phyloP scores from a whole-genome alignment of 352 stramenopile species.

The Phytophthora megakarya region DNA sequence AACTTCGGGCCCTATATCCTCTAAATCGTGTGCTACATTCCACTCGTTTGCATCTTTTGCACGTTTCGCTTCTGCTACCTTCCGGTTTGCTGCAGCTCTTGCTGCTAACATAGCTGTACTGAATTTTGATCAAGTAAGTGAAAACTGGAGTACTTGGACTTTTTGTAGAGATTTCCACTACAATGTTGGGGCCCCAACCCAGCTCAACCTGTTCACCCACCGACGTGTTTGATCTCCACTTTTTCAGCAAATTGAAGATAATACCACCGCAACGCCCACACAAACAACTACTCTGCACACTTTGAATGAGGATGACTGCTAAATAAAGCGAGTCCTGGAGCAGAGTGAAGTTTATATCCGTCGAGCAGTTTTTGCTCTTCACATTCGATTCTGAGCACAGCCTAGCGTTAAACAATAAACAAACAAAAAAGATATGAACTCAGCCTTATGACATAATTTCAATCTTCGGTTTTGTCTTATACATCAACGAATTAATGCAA shows the following conservation, averaged over 20 bases:
- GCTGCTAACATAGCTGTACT: conserved; percentile 29
- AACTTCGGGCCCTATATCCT: not conserved
- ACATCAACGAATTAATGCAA: not conserved
- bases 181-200: not conserved
- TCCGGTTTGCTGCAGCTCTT: conserved; percentile 33
- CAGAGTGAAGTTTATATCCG: conserved; percentile 12
- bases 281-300: conserved; percentile 16
- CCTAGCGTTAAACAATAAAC: not conserved
- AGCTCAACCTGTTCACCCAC: conserved; percentile 7
- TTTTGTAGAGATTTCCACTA: not conserved
- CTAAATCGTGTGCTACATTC: conserved; percentile 27
- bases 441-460: too few relatives aligned
- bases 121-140: conserved; percentile 9
- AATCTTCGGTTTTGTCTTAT: too few relatives aligned
- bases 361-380: conserved; percentile 7
- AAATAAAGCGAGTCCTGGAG: conserved; percentile 30
- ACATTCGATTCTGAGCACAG: conserved; percentile 15
- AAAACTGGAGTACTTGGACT: not conserved
- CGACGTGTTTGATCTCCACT: conserved; percentile 16
- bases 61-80: conserved; percentile 28
- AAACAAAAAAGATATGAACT: not conserved
- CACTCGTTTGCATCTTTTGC: conserved; percentile 28
- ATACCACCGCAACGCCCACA: conserved; percentile 12
- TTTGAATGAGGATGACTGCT: conserved; percentile 18
- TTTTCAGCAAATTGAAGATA: conserved; percentile 13